Evolutionary conservation across 148 eudicot genomes (phyloP).

Genomic region (Euryodendron excelsum): DNA sequence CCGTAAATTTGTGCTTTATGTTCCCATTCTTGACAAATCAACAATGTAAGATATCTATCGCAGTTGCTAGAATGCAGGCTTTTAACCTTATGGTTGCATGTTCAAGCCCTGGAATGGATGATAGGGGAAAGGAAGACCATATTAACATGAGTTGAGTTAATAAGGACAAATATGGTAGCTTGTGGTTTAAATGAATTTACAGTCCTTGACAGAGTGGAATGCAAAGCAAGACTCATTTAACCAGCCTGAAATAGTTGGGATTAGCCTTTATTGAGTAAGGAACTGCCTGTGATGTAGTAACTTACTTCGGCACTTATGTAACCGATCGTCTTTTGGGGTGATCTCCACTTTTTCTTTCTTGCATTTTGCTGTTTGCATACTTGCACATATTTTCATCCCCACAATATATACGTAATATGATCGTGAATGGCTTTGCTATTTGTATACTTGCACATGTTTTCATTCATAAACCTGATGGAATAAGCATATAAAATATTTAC

Average conservation of each 20-base stretch:
- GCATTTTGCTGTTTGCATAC: neutral
- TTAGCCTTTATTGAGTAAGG: neutral
- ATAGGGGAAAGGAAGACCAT: too few species aligned
- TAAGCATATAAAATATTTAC: neutral
- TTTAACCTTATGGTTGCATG: neutral
- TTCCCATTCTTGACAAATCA: neutral
- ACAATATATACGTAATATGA: neutral
- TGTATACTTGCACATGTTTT: constrained; percentile 1
- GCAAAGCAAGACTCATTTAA: neutral
- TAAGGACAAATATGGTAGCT: too few species aligned
- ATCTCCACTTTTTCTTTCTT: neutral
- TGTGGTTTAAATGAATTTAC: too few species aligned
- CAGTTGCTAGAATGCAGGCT: neutral
- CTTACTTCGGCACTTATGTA: neutral
- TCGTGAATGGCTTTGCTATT: neutral
- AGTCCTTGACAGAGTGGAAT: too few species aligned
- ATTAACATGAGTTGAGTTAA: too few species aligned
- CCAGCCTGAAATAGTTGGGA: neutral
- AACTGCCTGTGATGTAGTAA: neutral
- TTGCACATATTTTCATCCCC: neutral
- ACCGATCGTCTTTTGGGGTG: neutral
- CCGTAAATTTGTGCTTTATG: neutral
- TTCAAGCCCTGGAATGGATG: neutral
- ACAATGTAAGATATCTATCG: neutral
- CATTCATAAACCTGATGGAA: neutral